phyloP scores from a whole-genome alignment of 805 yeast genomes.

The Nakazawaea anatomiae region DNA sequence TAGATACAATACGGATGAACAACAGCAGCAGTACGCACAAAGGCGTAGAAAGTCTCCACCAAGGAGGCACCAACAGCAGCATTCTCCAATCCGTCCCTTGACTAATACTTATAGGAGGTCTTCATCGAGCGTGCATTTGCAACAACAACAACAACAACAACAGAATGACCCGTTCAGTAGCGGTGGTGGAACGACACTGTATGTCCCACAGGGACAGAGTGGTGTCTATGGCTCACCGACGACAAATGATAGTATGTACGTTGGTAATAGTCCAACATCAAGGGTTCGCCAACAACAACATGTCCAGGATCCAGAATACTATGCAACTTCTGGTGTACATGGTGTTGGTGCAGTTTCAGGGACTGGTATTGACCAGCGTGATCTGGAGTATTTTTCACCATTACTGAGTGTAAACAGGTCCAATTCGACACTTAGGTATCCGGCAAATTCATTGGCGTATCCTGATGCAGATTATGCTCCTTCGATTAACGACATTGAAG shows the following conservation, averaged over 20 bases:
- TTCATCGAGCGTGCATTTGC: background rate
- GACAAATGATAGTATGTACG: background rate
- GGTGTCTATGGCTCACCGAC: background rate
- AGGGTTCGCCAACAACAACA: background rate
- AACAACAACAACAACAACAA: background rate
- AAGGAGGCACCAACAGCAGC: background rate
- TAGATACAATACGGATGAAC: background rate
- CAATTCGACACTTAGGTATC: background rate
- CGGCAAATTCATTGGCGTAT: background rate
- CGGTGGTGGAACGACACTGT: background rate
- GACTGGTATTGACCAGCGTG: background rate
- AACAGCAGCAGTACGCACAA: background rate
- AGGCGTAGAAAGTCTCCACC: background rate
- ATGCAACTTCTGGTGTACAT: background rate
- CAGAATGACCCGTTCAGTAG: background rate
- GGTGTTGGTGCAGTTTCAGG: background rate
- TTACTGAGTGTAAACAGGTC: constrained; percentile 2
- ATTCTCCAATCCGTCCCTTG: background rate
- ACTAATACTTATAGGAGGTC: background rate
- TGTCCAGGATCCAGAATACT: background rate
- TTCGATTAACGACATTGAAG: constrained; percentile 4
- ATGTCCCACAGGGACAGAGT: background rate
- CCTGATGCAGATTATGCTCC: constrained; percentile 5
- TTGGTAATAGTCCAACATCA: no score
- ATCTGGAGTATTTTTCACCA: constrained; percentile 1